phyloP scores from a whole-genome alignment of 208 protist genomes.

The Crithidia brevicula region DNA sequence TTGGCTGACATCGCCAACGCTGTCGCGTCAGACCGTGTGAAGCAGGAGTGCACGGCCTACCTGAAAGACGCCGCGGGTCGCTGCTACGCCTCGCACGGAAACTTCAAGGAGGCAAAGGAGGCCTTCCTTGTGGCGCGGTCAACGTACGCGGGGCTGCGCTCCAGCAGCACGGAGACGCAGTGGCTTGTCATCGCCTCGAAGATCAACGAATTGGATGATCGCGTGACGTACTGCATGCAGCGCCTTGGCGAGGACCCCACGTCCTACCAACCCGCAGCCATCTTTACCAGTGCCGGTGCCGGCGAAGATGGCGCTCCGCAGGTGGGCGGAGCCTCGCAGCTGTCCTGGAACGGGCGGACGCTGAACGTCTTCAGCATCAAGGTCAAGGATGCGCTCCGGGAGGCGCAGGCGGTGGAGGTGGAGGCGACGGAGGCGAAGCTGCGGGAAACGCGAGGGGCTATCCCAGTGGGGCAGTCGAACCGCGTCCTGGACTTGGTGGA shows the following conservation, averaged over 20 bases:
- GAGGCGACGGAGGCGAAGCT: constrained; percentile 54
- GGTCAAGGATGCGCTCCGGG: constrained; percentile 85
- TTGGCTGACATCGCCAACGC: constrained; percentile 47
- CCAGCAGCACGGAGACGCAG: constrained; percentile 36
- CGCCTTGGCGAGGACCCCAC: constrained; percentile 65
- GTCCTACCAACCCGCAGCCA: constrained; percentile 44
- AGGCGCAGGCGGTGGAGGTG: constrained; percentile 59
- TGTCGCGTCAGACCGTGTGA: constrained; percentile 57
- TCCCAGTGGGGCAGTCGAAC: constrained; percentile 72
- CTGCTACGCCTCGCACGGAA: constrained; percentile 48
- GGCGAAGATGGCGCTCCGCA: constrained; percentile 15
- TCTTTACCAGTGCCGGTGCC: not conserved
- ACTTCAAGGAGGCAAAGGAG: constrained; percentile 61
- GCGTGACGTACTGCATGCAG: constrained; percentile 86
- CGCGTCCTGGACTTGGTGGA: constrained; percentile 83
- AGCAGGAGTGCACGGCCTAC: constrained; percentile 70
- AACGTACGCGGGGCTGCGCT: constrained; percentile 46
- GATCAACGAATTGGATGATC: constrained; percentile 83
- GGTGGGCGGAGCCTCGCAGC: constrained; percentile 31
- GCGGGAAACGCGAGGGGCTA: constrained; percentile 39
- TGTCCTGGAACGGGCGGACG: constrained; percentile 78
- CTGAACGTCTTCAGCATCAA: constrained; percentile 72
- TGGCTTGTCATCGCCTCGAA: constrained; percentile 57
- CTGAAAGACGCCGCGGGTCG: constrained; percentile 60
- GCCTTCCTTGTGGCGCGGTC: constrained; percentile 56